Conservation (phyloP, 176 grass and related monocot genomes). For the Thalia dealbata region DNA sequence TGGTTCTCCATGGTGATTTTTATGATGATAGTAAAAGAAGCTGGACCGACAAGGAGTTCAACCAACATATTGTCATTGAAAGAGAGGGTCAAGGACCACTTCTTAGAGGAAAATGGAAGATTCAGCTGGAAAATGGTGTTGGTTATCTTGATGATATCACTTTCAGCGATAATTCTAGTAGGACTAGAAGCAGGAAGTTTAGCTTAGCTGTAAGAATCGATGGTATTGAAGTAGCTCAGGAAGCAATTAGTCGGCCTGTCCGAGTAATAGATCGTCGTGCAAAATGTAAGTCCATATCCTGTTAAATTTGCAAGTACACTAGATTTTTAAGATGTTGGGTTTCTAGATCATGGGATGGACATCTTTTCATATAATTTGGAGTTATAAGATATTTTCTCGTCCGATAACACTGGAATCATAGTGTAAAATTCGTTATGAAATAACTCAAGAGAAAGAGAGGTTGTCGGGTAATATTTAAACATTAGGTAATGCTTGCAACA, state of each 20-base stretch:
- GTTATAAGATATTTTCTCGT: neutral
- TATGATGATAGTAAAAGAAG: neutral
- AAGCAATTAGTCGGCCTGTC: slow-evolving; percentile 15
- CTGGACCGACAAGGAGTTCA: slow-evolving; percentile 9
- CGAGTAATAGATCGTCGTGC: slow-evolving; percentile 2
- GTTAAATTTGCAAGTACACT: neutral
- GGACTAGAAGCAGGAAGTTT: slow-evolving; percentile 9
- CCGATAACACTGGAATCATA: neutral
- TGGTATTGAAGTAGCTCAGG: neutral
- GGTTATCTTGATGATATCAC: slow-evolving; percentile 2
- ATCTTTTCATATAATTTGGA: neutral
- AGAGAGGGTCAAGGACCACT: slow-evolving; percentile 12
- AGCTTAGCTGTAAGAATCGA: slow-evolving; percentile 3
- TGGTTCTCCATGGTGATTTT: slow-evolving; percentile 10
- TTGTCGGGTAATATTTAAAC: too few species aligned
- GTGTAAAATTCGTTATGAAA: too few species aligned
- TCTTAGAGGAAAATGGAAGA: slow-evolving; percentile 1
- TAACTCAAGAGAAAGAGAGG: too few species aligned
- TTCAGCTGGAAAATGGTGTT: slow-evolving; percentile 11
- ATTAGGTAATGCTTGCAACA: neutral
- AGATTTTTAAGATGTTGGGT: neutral
- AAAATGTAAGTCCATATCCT: neutral
- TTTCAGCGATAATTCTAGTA: slow-evolving; percentile 14
- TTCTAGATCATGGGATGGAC: too few species aligned
- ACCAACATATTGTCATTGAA: neutral